These are phyloP conservation scores for Serendipita sp. DNA, from an alignment of 768 basidiomycete genomes.

Conservation along the genomic window DNA sequence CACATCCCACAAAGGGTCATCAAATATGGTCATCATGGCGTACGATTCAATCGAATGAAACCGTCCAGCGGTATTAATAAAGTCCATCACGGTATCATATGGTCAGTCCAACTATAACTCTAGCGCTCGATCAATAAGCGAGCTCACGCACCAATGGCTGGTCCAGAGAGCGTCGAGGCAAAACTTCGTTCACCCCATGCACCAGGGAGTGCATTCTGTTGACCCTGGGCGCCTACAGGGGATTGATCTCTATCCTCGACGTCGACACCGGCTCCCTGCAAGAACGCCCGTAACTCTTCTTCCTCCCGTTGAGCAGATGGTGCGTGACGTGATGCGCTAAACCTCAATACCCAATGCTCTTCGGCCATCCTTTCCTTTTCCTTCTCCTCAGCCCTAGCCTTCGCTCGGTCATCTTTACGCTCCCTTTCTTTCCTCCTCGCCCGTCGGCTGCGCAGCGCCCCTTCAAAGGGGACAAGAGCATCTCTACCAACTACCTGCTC, in stretches of 20 bases:
- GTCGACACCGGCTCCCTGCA: constrained; percentile 8
- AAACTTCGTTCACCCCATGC: constrained; percentile 7
- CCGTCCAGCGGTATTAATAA: neutral
- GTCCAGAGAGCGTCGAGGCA: neutral
- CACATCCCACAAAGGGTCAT: neutral
- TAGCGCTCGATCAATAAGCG: neutral
- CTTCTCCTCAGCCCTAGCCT: constrained; percentile 56
- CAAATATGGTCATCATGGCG: too few relatives aligned
- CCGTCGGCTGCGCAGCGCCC: constrained; percentile 58
- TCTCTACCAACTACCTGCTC: constrained; percentile 58
- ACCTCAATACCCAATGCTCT: constrained; percentile 12
- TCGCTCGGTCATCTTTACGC: constrained; percentile 75
- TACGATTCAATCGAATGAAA: neutral
- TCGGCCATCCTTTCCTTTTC: constrained; percentile 37
- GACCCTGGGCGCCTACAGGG: constrained; percentile 14
- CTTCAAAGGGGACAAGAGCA: constrained; percentile 70
- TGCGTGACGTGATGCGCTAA: constrained; percentile 21
- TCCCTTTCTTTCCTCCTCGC: constrained; percentile 65
- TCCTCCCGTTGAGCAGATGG: constrained; percentile 23
- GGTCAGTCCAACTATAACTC: neutral
- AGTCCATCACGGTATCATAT: neutral
- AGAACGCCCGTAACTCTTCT: constrained; percentile 20
- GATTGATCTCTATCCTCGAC: constrained; percentile 15
- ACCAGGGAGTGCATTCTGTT: neutral
- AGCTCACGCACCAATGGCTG: neutral